phyloP scores from a whole-genome alignment of 208 protist species.

The Leishmania lainsoni region DNA sequence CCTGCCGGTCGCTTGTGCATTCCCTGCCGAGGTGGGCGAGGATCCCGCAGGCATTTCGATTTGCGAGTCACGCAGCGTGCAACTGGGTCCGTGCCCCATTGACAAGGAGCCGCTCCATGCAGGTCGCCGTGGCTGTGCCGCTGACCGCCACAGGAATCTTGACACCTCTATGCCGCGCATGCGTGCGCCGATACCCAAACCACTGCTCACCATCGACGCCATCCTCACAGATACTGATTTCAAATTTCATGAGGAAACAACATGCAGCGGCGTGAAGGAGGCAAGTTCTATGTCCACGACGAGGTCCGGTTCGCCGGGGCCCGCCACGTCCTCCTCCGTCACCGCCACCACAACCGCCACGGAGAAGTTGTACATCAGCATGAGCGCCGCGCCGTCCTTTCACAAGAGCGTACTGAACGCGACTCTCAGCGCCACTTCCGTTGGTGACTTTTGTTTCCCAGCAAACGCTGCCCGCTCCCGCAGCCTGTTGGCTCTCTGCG shows the following conservation, averaged over 20 bases:
- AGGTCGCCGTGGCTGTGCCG: background rate
- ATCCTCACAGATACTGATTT: background rate
- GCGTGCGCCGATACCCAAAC: constrained; percentile 12
- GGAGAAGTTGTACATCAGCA: constrained; percentile 21
- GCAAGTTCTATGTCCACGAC: constrained; percentile 5
- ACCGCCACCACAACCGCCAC: constrained; percentile 12
- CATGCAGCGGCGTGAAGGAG: background rate
- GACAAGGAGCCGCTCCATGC: background rate
- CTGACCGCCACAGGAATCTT: background rate
- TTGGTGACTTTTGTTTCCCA: background rate
- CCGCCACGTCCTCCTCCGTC: background rate
- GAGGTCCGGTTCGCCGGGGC: background rate
- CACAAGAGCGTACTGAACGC: constrained; percentile 21
- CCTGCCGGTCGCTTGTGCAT: background rate
- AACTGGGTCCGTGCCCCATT: constrained; percentile 19
- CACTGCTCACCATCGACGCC: constrained; percentile 24
- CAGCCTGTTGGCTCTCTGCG: background rate
- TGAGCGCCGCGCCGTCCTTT: constrained; percentile 14
- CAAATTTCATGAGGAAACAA: background rate
- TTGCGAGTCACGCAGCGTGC: background rate
- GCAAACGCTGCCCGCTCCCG: background rate
- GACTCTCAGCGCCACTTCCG: background rate
- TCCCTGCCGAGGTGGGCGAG: background rate
- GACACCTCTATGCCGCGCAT: background rate
- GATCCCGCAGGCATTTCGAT: background rate